phyloP scores from a whole-genome alignment of 2,329 filamentous ascomycete genomes.

The Chaetomiaceae sp. region DNA sequence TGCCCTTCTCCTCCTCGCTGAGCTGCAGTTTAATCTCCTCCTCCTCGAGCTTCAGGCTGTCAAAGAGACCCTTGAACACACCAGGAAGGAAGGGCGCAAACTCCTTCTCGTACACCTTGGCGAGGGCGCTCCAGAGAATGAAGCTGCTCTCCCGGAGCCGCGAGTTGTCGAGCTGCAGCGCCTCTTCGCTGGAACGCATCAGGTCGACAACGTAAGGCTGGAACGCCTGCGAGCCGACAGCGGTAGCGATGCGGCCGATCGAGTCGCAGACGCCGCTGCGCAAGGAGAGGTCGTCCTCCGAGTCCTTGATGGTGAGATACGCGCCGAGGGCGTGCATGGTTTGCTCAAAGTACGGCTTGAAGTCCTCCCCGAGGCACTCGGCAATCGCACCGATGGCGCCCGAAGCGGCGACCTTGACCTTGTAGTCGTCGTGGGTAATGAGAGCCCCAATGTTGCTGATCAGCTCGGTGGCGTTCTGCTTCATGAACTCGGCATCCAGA shows the following conservation, averaged over 20 bases:
- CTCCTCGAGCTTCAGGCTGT: conserved; percentile 80
- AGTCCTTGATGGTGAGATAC: conserved; percentile 81
- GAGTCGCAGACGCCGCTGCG: conserved; percentile 87
- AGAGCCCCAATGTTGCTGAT: conserved; percentile 80
- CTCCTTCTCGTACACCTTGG: conserved; percentile 84
- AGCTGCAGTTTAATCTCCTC: conserved; percentile 78
- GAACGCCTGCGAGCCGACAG: conserved; percentile 80
- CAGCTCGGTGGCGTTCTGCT: conserved; percentile 73
- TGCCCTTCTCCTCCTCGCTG: conserved; percentile 65
- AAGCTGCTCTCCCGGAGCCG: conserved; percentile 93
- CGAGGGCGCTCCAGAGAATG: conserved; percentile 90
- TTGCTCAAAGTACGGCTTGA: conserved; percentile 84
- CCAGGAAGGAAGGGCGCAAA: conserved; percentile 73
- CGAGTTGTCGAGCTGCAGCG: conserved; percentile 79
- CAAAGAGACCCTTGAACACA: conserved; percentile 73
- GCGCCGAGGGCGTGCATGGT: conserved; percentile 85
- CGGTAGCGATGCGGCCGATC: conserved; percentile 84
- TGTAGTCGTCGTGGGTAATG: conserved; percentile 76
- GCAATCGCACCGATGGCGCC: conserved; percentile 89
- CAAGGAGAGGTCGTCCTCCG: conserved; percentile 82
- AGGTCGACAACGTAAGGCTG: conserved; percentile 85
- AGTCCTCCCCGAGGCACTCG: conserved; percentile 72
- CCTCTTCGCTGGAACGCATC: conserved; percentile 90
- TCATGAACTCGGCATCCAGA: conserved; percentile 72
- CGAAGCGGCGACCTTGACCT: conserved; percentile 83